phyloP scores from a whole-genome alignment of 495 filamentous ascomycete genomes.

The Podospora australis region DNA sequence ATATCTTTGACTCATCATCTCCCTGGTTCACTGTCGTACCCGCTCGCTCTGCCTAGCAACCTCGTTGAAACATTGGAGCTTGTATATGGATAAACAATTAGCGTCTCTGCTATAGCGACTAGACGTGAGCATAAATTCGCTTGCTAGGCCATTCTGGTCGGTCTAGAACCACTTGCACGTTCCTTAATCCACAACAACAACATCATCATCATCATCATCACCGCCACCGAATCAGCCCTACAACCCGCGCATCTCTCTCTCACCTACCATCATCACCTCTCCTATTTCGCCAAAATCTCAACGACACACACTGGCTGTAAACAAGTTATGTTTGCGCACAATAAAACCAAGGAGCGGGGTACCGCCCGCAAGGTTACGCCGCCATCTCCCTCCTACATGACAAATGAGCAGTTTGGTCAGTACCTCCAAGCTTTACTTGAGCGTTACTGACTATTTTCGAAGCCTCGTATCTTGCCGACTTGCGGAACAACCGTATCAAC shows the following conservation, averaged over 20 bases:
- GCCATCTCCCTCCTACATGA: constrained; percentile 77
- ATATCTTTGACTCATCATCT: background rate
- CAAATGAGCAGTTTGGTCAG: constrained; percentile 77
- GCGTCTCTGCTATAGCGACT: background rate
- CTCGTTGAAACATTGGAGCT: background rate
- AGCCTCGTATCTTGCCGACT: constrained; percentile 73
- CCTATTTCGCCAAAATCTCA: too few species aligned
- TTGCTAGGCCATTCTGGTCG: too few species aligned
- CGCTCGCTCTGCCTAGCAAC: constrained; percentile 12
- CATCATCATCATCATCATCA: background rate
- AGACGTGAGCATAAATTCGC: background rate
- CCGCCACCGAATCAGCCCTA: background rate
- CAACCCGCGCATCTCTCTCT: background rate
- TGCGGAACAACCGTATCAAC: constrained; percentile 70
- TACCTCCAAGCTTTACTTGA: too few species aligned
- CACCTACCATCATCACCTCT: background rate
- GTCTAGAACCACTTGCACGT: too few species aligned
- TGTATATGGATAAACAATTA: constrained; percentile 11
- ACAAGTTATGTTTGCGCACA: constrained; percentile 26
- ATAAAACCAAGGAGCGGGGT: constrained; percentile 27
- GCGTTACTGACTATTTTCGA: too few species aligned
- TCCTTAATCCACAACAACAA: background rate
- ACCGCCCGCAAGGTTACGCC: constrained; percentile 57
- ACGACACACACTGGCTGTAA: too few species aligned
- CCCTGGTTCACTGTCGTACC: background rate